Conservation (phyloP, 768 basidiomycete species). For the Tulasnella sp. region DNA sequence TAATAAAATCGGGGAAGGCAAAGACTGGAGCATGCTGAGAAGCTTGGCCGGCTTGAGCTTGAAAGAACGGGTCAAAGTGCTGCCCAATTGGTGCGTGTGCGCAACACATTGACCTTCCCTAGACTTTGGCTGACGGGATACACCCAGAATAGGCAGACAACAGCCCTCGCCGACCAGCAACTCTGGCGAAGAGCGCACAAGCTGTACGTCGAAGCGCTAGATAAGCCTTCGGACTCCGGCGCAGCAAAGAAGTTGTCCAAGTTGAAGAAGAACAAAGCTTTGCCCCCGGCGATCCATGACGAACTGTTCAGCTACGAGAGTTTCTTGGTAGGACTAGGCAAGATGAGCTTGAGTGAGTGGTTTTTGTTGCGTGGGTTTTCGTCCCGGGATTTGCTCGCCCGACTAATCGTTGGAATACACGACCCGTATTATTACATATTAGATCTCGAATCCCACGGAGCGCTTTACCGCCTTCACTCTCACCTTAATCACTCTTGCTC, state of each 20-base stretch:
- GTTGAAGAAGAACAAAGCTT: conserved; percentile 38
- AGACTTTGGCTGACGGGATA: not conserved
- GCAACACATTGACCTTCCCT: conserved; percentile 29
- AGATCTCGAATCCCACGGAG: conserved; percentile 82
- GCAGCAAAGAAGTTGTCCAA: conserved; percentile 48
- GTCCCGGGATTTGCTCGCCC: not conserved
- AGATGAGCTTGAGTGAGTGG: conserved; percentile 70
- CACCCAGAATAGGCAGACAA: not conserved
- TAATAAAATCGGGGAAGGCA: conserved; percentile 40
- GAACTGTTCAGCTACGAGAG: conserved; percentile 69
- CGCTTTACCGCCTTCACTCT: conserved; percentile 76
- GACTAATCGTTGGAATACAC: not conserved
- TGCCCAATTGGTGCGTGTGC: conserved; percentile 27
- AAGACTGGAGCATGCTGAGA: conserved; percentile 37
- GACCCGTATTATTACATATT: not conserved
- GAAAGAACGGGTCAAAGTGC: conserved; percentile 45
- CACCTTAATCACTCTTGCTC: conserved; percentile 80
- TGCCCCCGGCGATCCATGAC: conserved; percentile 42
- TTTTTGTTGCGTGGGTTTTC: not conserved
- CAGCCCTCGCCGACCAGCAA: not conserved
- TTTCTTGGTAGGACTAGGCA: conserved; percentile 63
- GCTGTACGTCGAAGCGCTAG: conserved; percentile 55
- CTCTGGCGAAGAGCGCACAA: conserved; percentile 59
- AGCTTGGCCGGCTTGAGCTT: conserved; percentile 68
- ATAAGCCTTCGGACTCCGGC: conserved; percentile 41